Base-by-base conservation (phyloP, 768 basidiomycete species). In the Paxillus involutus region DNA sequence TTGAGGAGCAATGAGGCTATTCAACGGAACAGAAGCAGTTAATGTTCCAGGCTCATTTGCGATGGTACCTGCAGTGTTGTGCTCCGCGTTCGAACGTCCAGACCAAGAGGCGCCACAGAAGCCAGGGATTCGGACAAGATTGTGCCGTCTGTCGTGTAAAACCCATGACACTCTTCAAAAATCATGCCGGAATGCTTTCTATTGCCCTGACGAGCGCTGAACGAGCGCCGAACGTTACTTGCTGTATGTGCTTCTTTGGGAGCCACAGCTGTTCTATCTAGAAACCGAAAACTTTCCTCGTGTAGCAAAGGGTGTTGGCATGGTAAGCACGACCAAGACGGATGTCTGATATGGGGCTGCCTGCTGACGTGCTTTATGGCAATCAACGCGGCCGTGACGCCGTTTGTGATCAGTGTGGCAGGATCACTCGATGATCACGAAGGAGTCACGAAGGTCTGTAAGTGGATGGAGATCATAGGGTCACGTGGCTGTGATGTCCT, bases 401-500 rank as follows among this genome's bases (percentile, higher is more conserved):
- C 32, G 13, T 30, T 11, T 49, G 37, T 42, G 32, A 41, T 49
- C 48, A 12, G 44, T 19, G 14, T 45, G 44, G 44, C 44, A 45
- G 44, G 14, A 32, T 32, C 26, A 26, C 44, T 12, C 39, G 13
- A 44, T 44, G 43, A 13, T 9, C 26, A 24, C 21, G 48, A 13
- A 49, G 30, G 16, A n/a, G n/a, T n/a, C n/a, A n/a, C n/a, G n/a
- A n/a, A n/a, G n/a, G n/a, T n/a, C n/a, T n/a, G n/a, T n/a, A n/a
- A n/a, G n/a, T 24, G 14, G 17, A 5, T 44, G 30, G 16, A 11
- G 11, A 11, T 42, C 44, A 12, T 59, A 48, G 35, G 53, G 41
- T 67, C 64, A 67, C 66, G 66, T 66, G 61, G 7, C 19, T 1
- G 3, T 26, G 4, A 17, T 45, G 2, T 12, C 11, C 12, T 57